Evolutionary conservation across 106 monocot genomes (phyloP), one percentile per base, ranked within the genome.

Genomic region (Dendrobium nobile): DNA sequence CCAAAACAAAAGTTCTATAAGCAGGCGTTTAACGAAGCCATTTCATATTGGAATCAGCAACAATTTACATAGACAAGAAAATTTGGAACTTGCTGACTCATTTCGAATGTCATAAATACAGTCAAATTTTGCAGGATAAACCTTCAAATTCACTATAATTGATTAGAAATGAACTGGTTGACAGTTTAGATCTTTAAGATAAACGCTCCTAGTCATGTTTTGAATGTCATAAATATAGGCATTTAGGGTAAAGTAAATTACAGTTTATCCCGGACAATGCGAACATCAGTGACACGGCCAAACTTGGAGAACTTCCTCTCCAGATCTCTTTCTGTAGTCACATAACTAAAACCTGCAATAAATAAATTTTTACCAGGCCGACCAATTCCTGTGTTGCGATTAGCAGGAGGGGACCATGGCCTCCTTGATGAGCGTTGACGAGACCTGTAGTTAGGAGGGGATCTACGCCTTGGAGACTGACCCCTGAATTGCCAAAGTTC

Each of bases 291-390:
- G 18, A 92, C 92, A 78, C 85, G 85, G 11, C 92, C 92, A 86
- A 82, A 92, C 78, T 83, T 85, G 10, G 87, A 84, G 77, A 92
- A 92, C 75, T 92, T 92, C 82, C 80, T 92, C 77, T 92, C 92
- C 75, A 92, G 80, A 84, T 92, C 92, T 85, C 85, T 85, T 80
- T 89, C 92, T 56, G 86, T 91, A 56, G 86, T 88, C 43, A 75
- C 81, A 83, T 84, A 86, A 77, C 91, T 91, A 79, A 88, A 88
- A 28, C 91, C 91, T 78, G 88, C 88, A 86, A 88, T 82, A 87
- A 88, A 91, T 56, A 91, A 85, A 79, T 88, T 88, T 44, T 73
- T 84, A 64, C 88, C 88, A 80, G 91, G 88, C 80, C 70, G 83
- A 75, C 91, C 86, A 24, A 86, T 44, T 40, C 91, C 91, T 54